Evolutionary conservation across 2,329 filamentous ascomycete genomes (phyloP), one percentile per base, ranked within the genome.

Genomic region (Juglanconis juglandina): DNA sequence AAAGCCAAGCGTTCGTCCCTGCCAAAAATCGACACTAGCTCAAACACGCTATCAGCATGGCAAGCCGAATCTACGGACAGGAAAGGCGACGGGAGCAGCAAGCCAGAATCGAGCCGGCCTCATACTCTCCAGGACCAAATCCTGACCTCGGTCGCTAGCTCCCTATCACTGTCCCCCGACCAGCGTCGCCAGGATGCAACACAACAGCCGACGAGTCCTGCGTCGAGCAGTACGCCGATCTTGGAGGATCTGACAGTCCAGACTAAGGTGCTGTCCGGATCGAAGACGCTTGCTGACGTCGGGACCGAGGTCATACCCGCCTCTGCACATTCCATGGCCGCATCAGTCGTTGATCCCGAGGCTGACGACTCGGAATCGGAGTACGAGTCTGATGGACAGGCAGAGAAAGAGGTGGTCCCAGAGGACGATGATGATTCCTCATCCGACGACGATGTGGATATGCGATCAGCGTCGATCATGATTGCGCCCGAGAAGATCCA

Each of bases 401-500:
- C 17, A 35, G 47, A 51, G 35, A 42, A 24, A 34, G 41, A 56
- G 4, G 24, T 35, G 33, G 17, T 42, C 8, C 48, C 39, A 14
- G 51, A 51, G 24, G 54, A 63, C 9, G 51, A 54, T n/a, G 53
- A 48, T n/a, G 24, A 24, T 24, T 24, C 24, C 24, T 57, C 57
- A 8, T 34, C 34, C 39, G 61, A 57, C 13, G 54, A 53, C 8
- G 61, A 53, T 24, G 47, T 52, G 7, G 61, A 63, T 34, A 46
- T 63, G 33, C 61, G 61, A 10, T 63, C 61, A 17, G 61, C 61
- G 11, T 64, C 68, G 6, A 57, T 68, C 57, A 65, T 66, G 63
- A 63, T 68, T 35, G 62, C 67, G 17, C 69, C 68, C 3, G 49
- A 67, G 11, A 67, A 66, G 32, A 66, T 70, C 24, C 67, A 68